Conservation (phyloP, 352 stramenopile species). For the Phytopythium boreale region DNA sequence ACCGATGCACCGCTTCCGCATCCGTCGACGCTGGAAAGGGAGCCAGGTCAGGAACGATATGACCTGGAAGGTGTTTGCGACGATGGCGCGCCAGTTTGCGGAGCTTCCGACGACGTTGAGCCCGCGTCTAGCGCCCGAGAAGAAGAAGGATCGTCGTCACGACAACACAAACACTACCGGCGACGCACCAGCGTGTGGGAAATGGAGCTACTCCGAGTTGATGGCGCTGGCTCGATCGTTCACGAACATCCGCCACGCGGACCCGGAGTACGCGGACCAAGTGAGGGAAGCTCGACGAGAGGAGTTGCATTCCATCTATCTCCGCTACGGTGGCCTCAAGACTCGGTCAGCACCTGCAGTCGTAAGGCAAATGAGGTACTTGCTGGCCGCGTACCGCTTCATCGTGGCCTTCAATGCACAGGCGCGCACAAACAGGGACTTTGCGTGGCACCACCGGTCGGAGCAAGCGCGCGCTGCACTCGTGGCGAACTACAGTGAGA, state of each 20-base stretch:
- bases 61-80: background rate
- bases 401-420: background rate
- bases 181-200: background rate
- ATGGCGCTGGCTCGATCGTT: background rate
- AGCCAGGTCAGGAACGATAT: background rate
- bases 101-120: background rate
- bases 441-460: background rate
- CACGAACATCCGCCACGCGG: background rate
- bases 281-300: background rate
- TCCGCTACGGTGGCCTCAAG: background rate
- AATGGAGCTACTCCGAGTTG: background rate
- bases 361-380: background rate
- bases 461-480: background rate
- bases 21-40: background rate
- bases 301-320: background rate
- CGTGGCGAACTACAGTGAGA: background rate
- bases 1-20: background rate
- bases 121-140: background rate
- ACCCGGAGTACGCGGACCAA: background rate
- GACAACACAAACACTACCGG: background rate
- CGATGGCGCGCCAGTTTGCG: background rate
- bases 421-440: background rate
- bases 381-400: background rate
- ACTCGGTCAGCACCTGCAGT: background rate
- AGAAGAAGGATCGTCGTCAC: background rate